Percentiles rank a stretch among this genome's conserved stretches.
These are phyloP conservation scores for Ceratobasidium sp. DNA, from an alignment of 1,284 basidiomycete species.

Conservation along the genomic window DNA sequence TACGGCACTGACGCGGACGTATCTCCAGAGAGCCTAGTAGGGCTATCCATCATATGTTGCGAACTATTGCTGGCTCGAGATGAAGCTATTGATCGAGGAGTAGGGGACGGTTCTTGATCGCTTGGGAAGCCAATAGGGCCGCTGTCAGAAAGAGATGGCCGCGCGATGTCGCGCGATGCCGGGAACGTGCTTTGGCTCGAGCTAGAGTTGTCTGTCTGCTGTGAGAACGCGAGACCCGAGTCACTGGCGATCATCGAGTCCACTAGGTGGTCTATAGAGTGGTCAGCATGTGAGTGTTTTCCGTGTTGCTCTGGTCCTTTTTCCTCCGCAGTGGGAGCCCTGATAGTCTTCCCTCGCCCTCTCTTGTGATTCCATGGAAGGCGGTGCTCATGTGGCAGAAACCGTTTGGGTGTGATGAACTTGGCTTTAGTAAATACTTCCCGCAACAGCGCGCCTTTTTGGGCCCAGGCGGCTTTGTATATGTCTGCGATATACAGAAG, in stretches of 20 bases:
- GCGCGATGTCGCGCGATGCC: not conserved
- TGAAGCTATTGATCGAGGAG: constrained; percentile 19
- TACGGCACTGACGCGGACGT: not conserved
- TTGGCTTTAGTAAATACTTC: constrained; percentile 43
- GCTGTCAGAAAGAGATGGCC: constrained; percentile 15
- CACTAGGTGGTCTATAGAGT: not conserved
- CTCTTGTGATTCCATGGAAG: constrained; percentile 32
- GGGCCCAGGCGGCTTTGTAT: constrained; percentile 42
- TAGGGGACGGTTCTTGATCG: constrained; percentile 34
- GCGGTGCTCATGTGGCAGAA: constrained; percentile 27
- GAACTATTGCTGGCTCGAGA: constrained; percentile 6
- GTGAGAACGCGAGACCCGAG: constrained; percentile 2
- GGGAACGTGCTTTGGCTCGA: constrained; percentile 15
- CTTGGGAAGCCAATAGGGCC: constrained; percentile 24
- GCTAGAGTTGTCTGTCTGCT: not conserved
- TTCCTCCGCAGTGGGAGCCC: constrained; percentile 3
- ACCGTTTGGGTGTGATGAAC: constrained; percentile 36
- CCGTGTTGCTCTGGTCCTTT: constrained; percentile 9
- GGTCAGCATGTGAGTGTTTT: constrained; percentile 9
- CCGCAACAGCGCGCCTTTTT: constrained; percentile 42
- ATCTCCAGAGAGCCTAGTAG: not conserved
- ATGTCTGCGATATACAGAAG: constrained; percentile 7
- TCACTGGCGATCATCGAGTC: constrained; percentile 14
- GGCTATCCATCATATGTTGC: not conserved
- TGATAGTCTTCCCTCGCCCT: constrained; percentile 7